A percentile compares a stretch with the other conserved stretches of the same genome.
phyloP scores from a whole-genome alignment of 2,329 filamentous ascomycete species.

The Chaetomium globosum region DNA sequence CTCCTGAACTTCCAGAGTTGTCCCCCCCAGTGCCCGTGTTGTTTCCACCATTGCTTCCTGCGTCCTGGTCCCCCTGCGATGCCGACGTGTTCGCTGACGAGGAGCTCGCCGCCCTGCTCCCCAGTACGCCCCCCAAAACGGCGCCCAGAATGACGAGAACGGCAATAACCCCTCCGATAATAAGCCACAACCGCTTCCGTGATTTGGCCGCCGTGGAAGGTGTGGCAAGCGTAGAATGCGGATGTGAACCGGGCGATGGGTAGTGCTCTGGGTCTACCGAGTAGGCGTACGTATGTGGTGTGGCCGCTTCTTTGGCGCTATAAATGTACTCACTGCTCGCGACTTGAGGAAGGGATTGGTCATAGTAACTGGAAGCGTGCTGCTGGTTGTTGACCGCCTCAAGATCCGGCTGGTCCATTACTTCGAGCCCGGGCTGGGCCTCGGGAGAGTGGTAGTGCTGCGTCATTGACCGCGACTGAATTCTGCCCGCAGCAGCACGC shows the following conservation, averaged over 20 bases:
- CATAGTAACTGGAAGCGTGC: neutral
- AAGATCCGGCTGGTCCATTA: neutral
- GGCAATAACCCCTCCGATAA: conserved; percentile 12
- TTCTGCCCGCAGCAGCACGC: too few relatives aligned
- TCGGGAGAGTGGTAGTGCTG: neutral
- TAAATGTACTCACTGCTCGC: neutral
- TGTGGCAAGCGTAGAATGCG: neutral
- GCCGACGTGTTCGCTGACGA: conserved; percentile 1
- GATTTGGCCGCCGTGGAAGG: neutral
- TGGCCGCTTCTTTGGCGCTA: conserved; percentile 7
- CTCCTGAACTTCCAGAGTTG: neutral
- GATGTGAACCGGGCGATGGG: neutral
- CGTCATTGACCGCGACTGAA: neutral
- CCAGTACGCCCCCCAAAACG: conserved; percentile 27
- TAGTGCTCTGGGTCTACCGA: neutral
- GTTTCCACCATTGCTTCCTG: neutral
- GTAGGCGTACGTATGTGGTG: neutral
- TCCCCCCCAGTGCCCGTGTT: neutral
- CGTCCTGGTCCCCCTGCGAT: conserved; percentile 2
- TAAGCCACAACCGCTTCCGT: conserved; percentile 19
- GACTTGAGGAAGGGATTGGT: conserved; percentile 6
- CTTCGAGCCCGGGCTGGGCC: conserved; percentile 19
- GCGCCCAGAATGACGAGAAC: conserved; percentile 23
- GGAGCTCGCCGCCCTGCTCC: conserved; percentile 17
- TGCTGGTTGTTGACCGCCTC: conserved; percentile 1